Evolutionary conservation across 129 eudicot genomes (phyloP).

Genomic region (Escallonia herrerae): DNA sequence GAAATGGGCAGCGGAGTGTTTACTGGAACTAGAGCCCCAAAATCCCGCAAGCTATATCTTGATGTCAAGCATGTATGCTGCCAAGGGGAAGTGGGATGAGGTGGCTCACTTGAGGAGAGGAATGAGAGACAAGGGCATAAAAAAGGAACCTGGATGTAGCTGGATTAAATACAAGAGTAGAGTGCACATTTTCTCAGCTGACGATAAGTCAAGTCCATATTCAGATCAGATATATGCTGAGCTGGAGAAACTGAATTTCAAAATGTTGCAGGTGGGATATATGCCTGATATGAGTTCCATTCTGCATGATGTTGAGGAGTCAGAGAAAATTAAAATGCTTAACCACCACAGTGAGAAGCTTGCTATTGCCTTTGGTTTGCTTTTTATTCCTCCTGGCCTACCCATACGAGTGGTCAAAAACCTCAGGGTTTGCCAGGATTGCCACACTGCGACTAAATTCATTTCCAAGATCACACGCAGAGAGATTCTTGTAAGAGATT

Average conservation of each 20-base stretch:
- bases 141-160: conserved; percentile 84
- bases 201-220: conserved; percentile 69
- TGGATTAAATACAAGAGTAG: conserved; percentile 86
- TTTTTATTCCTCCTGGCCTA: conserved; percentile 51
- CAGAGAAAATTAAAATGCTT: conserved; percentile 71
- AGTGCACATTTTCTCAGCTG: conserved; percentile 89
- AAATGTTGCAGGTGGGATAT: conserved; percentile 72
- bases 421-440: conserved; percentile 86
- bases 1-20: conserved; percentile 82
- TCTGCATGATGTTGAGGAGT: conserved; percentile 67
- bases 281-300: conserved; percentile 73
- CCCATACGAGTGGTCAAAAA: conserved; percentile 78
- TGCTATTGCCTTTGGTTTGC: conserved; percentile 88
- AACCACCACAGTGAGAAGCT: conserved; percentile 90
- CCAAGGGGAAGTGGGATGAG: conserved; percentile 68
- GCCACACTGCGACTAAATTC: conserved; percentile 77
- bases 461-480: conserved; percentile 74
- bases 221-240: conserved; percentile 54
- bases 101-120: conserved; percentile 67
- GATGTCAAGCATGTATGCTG: conserved; percentile 70
- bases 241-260: conserved; percentile 51
- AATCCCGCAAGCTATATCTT: conserved; percentile 85
- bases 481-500: conserved; percentile 89
- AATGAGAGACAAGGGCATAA: conserved; percentile 71
- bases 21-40: conserved; percentile 70